Base-by-base conservation (phyloP, 257 asterid genomes). In the Solanum neorickii region DNA sequence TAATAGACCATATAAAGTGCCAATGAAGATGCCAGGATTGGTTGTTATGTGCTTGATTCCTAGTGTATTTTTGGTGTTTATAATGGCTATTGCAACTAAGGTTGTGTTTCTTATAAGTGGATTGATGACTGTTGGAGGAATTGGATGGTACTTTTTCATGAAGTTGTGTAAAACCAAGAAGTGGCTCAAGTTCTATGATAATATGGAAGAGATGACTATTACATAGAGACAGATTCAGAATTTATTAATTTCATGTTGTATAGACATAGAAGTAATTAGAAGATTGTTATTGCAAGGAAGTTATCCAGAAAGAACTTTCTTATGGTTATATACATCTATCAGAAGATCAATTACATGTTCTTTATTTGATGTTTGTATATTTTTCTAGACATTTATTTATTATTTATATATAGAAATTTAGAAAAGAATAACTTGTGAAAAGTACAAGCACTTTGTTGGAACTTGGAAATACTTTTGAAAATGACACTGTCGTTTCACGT, bases 1-100 rank as follows among this genome's bases (percentile, higher is more conserved):
- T 87, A 91, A 92, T 41, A 91, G 98, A 89, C 98, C 98, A 21
- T 95, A 89, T 59, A 93, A 85, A 41, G 93, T 95, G 89, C 98
- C 98, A 14, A 56, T 94, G 21, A 42, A 77, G 52, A 16, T 88
- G 82, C 92, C 93, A 2, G 87, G 83, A 12, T 87, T 94, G 87
- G 78, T 91, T n/a, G 20, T 93, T 2, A 91, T 94, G 98, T 93
- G 98, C 47, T 49, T 95, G 70, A 35, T 95, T 78, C 97, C 98
- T 0, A 87, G 95, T 76, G 94, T 31, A 0, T 93, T 95, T 84
- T 87, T 95, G 82, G 90, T 94, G 16, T 88, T 91, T 73, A 92
- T 94, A 29, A 95, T 95, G 95, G 90, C 62, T 18, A 91, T 92
- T 15, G 98, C 98, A 11, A 92, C 91, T 0, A 89, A 88, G 88